Evolutionary conservation across 495 filamentous ascomycete genomes (phyloP), one percentile per base, ranked within the genome.

Genomic region (Penicillium soppii): DNA sequence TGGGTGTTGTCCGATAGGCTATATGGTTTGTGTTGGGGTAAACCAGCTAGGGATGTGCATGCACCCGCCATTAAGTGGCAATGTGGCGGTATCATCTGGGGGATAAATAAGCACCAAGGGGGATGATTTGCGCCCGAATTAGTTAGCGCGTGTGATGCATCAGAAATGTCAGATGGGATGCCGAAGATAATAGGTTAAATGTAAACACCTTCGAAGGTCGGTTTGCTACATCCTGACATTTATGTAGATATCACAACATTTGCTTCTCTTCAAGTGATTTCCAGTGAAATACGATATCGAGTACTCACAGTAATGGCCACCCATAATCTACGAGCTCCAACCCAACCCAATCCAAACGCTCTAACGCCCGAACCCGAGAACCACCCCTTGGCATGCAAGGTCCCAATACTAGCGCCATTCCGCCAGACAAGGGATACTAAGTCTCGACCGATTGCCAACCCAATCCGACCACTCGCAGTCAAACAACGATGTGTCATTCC

Each of bases 321-420:
- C 8, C 10, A 12, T 23, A 23, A 13, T 27, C 13, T 36, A 23
- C 33, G 15, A 43, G 35, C 36, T 27, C 27, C 21, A 17, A 36
- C 4, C 12, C 32, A 47, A 30, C 36, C 21, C 2, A 15, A 33
- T n/a, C 25, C 13, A 23, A 25, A 32, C 29, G 12, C 16, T 8
- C 19, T 12, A 45, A 2, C 25, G 37, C 27, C 39, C 13, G 7
- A 12, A 27, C 25, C 25, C 29, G n/a, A n/a, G n/a, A 32, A 32
- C 29, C 8, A 10, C 56, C 55, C 59, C 48, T 56, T 56, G 59
- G 56, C 56, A 63, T 63, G 59, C 59, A 63, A 59, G 59, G 59
- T 44, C 46, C 50, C 59, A n/a, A n/a, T n/a, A 57, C 50, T 59
- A 54, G 56, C 50, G 50, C 51, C 59, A 59, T 59, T 44, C 42